Percentiles rank a stretch among this genome's conserved stretches.
These are phyloP conservation scores for Phytophthora melonis DNA, from an alignment of 352 stramenopile genomes.

Conservation along the genomic window DNA sequence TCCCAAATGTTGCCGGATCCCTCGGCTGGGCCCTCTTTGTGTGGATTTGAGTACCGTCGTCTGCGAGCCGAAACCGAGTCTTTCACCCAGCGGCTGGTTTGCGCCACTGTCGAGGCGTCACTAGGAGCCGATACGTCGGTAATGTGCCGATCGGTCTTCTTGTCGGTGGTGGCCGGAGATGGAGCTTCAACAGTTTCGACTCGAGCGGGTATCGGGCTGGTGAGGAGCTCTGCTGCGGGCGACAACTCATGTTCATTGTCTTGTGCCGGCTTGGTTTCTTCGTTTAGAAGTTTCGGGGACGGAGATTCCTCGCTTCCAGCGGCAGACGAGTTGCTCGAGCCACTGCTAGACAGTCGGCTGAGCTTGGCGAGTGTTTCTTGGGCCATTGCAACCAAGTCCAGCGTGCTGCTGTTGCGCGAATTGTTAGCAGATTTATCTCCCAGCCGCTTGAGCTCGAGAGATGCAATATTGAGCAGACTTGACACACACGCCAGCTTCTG, in stretches of 20 bases:
- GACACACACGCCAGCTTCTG: conserved; percentile 38
- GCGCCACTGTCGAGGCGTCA: conserved; percentile 36
- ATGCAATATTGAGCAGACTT: conserved; percentile 50
- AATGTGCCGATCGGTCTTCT: conserved; percentile 8
- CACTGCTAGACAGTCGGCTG: conserved; percentile 18
- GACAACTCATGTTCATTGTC: neutral
- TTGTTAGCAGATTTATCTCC: conserved; percentile 25
- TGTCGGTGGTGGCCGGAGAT: conserved; percentile 5
- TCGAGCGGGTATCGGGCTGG: neutral
- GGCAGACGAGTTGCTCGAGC: neutral
- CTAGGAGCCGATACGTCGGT: conserved; percentile 27
- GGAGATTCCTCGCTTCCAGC: conserved; percentile 6
- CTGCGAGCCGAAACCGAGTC: conserved; percentile 24
- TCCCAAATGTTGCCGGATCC: conserved; percentile 26
- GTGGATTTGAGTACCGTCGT: conserved; percentile 8
- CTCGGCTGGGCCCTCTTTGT: neutral
- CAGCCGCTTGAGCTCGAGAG: conserved; percentile 50
- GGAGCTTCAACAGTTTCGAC: conserved; percentile 10
- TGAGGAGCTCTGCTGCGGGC: neutral
- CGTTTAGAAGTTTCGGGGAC: neutral
- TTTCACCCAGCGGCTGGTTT: conserved; percentile 27
- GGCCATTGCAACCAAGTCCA: conserved; percentile 32
- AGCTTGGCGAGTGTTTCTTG: conserved; percentile 34
- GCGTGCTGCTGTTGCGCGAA: conserved; percentile 25
- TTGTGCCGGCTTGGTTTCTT: neutral